Conservation (phyloP, 2,329 filamentous ascomycete species). For the Celoporthe dispersa region DNA sequence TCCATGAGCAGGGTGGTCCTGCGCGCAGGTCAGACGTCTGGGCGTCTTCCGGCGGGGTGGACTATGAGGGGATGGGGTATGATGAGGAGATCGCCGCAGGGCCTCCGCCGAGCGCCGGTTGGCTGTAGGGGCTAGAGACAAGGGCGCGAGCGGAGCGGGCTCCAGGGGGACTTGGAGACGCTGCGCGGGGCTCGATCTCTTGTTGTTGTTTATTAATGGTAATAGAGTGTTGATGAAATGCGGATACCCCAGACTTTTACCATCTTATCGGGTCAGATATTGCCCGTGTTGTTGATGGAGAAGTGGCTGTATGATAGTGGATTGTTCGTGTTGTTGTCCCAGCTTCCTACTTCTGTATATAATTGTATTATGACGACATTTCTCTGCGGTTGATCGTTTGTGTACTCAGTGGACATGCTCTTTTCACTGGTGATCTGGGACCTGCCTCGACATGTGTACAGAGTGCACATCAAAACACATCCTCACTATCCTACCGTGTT, state of each 20-base stretch:
- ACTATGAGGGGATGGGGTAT: constrained; percentile 28
- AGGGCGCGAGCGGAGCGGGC: too few relatives aligned
- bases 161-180: too few relatives aligned
- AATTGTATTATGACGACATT: not conserved
- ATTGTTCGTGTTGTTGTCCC: not conserved
- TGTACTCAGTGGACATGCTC: not conserved
- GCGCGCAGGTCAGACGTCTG: constrained; percentile 24
- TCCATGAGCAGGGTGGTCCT: constrained; percentile 2
- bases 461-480: not conserved
- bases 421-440: not conserved
- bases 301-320: not conserved
- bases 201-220: constrained; percentile 21
- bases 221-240: constrained; percentile 5
- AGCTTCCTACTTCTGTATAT: not conserved
- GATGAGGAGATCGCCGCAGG: constrained; percentile 26
- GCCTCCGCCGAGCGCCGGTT: constrained; percentile 22
- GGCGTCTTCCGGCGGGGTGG: constrained; percentile 20
- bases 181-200: constrained; percentile 1
- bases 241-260: constrained; percentile 8
- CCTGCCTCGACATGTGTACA: not conserved
- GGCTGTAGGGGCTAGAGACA: constrained; percentile 15
- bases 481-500: not conserved
- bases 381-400: not conserved
- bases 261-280: not conserved
- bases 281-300: not conserved